Base-by-base conservation (phyloP, 169 alveolate genomes). In the Eimeria falciformis region DNA sequence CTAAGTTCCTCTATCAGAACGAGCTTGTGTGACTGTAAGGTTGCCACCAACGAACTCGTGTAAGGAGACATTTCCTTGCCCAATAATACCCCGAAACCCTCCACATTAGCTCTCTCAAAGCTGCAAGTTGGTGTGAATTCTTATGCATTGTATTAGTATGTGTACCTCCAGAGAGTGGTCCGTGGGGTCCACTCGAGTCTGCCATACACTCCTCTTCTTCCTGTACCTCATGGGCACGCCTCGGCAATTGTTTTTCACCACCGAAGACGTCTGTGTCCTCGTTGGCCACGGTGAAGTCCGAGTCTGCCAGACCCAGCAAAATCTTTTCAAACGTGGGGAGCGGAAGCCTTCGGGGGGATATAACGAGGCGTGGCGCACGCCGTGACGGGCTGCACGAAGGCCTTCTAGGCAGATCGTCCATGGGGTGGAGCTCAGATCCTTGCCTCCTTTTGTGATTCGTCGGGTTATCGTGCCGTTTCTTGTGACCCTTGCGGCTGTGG, bases 311-410 rank as follows among this genome's bases (percentile, higher is more conserved):
- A 0, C 92, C 92, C 27, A 87, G 37, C 62, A 87, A 58, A 29
- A 87, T 87, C 45, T 77, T 65, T 25, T 87, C 92, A 40, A 87
- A 87, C 11, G 92, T 87, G 4, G 92, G 92, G 9, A 86, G 92
- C 0, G 92, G 92, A 62, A 87, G 71, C 58, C 37, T 73, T 23
- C 92, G 84, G 7, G 92, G 92, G 0, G 92, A 87, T 4, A 58
- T 77, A 21, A 87, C 37, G 14, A 45, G 77, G 23, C 78, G 56
- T 9, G 88, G 88, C 29, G 71, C 53, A 50, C 65, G 88, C 55
- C 71, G 45, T 5, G 53, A 27, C 27, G 27, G 5, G n/a, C 69
- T 25, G 68, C 50, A 12, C 21, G 50, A n/a, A 50, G 3, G 50
- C 11, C 23, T 40, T 14, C 37, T 37, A 0, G 25, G 33, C 5